Percentiles rank a stretch among this genome's conserved stretches.
These are phyloP conservation scores for Gaeumannomyces tritici DNA, from an alignment of 2,329 filamentous ascomycete species.

Conservation along the genomic window DNA sequence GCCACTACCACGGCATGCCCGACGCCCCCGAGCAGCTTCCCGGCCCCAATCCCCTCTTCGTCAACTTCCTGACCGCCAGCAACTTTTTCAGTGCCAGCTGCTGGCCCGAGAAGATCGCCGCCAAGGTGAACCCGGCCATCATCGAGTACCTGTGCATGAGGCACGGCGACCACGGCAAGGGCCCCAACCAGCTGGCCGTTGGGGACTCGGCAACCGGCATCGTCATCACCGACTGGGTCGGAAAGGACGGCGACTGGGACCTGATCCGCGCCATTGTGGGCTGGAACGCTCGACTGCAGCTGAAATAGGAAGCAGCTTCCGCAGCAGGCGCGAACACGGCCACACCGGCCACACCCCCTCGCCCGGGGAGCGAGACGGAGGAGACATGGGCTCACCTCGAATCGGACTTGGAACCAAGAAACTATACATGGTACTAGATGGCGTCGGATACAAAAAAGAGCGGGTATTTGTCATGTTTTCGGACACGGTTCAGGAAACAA, in stretches of 20 bases:
- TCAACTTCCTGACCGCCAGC: conserved; percentile 85
- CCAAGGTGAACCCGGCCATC: conserved; percentile 72
- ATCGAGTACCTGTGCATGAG: conserved; percentile 51
- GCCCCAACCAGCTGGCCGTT: conserved; percentile 37
- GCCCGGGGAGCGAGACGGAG: background rate
- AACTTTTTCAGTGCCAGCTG: conserved; percentile 91
- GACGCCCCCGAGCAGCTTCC: conserved; percentile 5
- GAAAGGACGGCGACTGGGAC: conserved; percentile 81
- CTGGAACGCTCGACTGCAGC: conserved; percentile 68
- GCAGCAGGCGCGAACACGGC: background rate
- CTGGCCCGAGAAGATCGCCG: conserved; percentile 90
- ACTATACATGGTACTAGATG: background rate
- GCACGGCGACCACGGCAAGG: conserved; percentile 43
- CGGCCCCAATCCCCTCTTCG: conserved; percentile 54
- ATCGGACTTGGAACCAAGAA: background rate
- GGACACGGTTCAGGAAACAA: background rate
- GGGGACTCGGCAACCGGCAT: conserved; percentile 76
- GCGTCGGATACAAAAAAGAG: background rate
- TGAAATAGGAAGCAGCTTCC: conserved; percentile 18
- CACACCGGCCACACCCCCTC: background rate
- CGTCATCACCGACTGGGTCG: conserved; percentile 91
- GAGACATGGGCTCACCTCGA: background rate
- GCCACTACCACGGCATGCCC: conserved; percentile 28
- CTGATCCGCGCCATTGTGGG: conserved; percentile 77
- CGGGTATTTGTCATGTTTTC: background rate